Evolutionary conservation across 2,329 filamentous ascomycete species (phyloP).

Genomic region (Atkinsonella hypoxylon): DNA sequence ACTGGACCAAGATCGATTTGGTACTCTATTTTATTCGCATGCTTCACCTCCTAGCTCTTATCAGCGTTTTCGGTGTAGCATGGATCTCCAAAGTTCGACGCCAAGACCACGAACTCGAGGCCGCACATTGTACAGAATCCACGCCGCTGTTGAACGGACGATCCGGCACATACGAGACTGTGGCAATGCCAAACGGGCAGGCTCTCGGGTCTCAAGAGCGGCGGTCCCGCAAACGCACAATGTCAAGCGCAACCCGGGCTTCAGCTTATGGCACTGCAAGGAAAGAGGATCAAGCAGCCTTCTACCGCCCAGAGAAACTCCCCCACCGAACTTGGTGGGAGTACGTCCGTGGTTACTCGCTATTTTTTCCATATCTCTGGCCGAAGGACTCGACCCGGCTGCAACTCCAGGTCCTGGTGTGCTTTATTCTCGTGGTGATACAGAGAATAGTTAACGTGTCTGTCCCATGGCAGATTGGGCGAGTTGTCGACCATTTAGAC

Average conservation of each 20-base stretch:
- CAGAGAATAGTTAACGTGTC: slow-evolving; percentile 79
- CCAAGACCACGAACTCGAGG: slow-evolving; percentile 25
- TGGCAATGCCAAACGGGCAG: slow-evolving; percentile 21
- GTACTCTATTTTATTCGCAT: slow-evolving; percentile 57
- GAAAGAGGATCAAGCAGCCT: slow-evolving; percentile 59
- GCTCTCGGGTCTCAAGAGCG: slow-evolving; percentile 10
- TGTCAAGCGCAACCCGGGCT: slow-evolving; percentile 26
- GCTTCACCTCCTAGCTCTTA: slow-evolving; percentile 48
- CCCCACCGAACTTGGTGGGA: slow-evolving; percentile 93
- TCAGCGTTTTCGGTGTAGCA: slow-evolving; percentile 34
- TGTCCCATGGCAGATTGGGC: slow-evolving; percentile 71
- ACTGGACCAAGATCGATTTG: slow-evolving; percentile 44
- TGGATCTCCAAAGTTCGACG: slow-evolving; percentile 29
- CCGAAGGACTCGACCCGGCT: slow-evolving; percentile 65
- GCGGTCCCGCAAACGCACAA: slow-evolving; percentile 23
- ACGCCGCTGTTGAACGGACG: slow-evolving; percentile 47
- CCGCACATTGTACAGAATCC: slow-evolving; percentile 39
- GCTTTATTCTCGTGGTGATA: slow-evolving; percentile 66
- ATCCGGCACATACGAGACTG: slow-evolving; percentile 23
- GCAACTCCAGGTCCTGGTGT: slow-evolving; percentile 68
- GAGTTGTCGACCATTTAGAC: slow-evolving; percentile 64
- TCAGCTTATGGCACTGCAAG: slow-evolving; percentile 16
- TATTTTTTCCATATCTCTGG: slow-evolving; percentile 97
- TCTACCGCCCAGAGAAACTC: slow-evolving; percentile 78
- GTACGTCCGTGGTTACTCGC: slow-evolving; percentile 79